phyloP scores from a whole-genome alignment of 164 flowering plant genomes.

The Hamamelis virginiana region DNA sequence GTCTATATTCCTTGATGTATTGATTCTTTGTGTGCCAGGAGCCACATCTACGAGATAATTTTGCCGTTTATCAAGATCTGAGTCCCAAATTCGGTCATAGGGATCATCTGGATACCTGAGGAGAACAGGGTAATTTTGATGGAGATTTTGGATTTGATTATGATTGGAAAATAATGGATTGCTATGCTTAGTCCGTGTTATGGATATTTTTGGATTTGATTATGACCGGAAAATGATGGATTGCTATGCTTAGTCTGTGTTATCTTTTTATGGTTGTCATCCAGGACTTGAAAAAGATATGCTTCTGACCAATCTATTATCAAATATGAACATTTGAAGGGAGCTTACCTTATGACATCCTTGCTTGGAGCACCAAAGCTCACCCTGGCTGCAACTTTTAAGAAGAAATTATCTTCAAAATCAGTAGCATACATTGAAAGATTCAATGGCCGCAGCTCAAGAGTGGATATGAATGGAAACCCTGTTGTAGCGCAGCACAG shows the following conservation, averaged over 20 bases:
- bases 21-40: slow-evolving; percentile 80
- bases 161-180: no score
- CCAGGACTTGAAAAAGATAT: no score
- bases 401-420: slow-evolving; percentile 72
- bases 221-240: no score
- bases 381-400: slow-evolving; percentile 79
- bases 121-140: slow-evolving; percentile 9
- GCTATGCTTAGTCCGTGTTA: no score
- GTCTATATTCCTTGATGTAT: slow-evolving; percentile 52
- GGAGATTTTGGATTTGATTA: background rate
- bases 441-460: slow-evolving; percentile 85
- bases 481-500: slow-evolving; percentile 88
- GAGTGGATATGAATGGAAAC: slow-evolving; percentile 85
- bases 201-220: no score
- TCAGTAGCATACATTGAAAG: slow-evolving; percentile 91
- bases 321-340: slow-evolving; percentile 5
- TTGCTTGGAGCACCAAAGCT: slow-evolving; percentile 77
- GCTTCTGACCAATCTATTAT: background rate
- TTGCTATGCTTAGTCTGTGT: no score
- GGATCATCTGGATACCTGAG: slow-evolving; percentile 97
- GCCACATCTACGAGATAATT: slow-evolving; percentile 85
- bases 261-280: no score
- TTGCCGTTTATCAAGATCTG: slow-evolving; percentile 74
- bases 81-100: slow-evolving; percentile 92
- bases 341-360: slow-evolving; percentile 62